Evolutionary conservation across 108 stramenopile species (phyloP), one percentile per base, ranked within the genome.

Genomic region (Ochromonas danica): DNA sequence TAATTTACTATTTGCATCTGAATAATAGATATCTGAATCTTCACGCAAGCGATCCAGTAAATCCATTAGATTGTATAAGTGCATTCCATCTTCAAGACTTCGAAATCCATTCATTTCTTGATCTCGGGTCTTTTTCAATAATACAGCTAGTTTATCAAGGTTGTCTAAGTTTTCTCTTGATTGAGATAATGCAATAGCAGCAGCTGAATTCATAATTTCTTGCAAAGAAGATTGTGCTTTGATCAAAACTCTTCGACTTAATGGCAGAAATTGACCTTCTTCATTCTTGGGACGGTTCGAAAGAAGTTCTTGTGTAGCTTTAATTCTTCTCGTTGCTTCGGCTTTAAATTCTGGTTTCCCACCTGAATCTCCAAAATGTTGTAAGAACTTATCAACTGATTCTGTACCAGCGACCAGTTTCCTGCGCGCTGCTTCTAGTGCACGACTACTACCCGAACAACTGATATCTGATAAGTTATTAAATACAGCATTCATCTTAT

Each of bases 181-280:
- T 10, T 10, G 22, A 22, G 51, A 17, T 22, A 57, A 57, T 22
- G 51, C 10, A 57, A 57, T 57, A 57, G 51, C 51, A 22, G 51
- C 51, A 22, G 51, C 51, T 22, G 51, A 57, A 57, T 57, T 57
- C 51, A 57, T 57, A 57, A 57, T 57, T 57, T 57, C 51, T 57
- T 57, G 51, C 22, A 57, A 57, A 10, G 51, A 57, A 17, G 51
- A 57, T 22, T 57, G 51, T 17, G 17, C 22, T 22, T 57, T 57
- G 51, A 57, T 57, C 51, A 57, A 57, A 10, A 57, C 10, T 57
- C 51, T 57, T 22, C 22, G 10, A 22, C 51, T 22, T 22, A 57
- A 22, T 17, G 51, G 51, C 22, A 57, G 22, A 57, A 22, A 22
- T 57, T 10, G 10, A 17, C 51, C 51, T 17, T 57, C 51, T 57